Percentiles rank a stretch among this genome's conserved stretches.
phyloP scores from a whole-genome alignment of 1,284 basidiomycete genomes.

The Cerioporus squamosus region DNA sequence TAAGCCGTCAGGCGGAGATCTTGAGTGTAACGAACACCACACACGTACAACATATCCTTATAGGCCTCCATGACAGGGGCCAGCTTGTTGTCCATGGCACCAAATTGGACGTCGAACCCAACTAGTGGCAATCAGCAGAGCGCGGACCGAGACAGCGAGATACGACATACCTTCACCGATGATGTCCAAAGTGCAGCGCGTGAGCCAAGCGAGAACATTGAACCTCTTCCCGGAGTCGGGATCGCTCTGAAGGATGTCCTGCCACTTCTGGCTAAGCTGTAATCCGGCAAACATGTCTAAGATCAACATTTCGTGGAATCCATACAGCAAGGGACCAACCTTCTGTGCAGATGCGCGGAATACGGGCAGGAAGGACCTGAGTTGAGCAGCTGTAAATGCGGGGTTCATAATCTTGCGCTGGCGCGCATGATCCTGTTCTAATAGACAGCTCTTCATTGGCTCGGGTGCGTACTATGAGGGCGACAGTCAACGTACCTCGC shows the following conservation, averaged over 20 bases:
- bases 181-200: slow-evolving; percentile 49
- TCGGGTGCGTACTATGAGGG: background rate
- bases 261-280: slow-evolving; percentile 29
- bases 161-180: slow-evolving; percentile 41
- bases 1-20: no score
- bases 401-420: slow-evolving; percentile 46
- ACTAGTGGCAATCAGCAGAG: slow-evolving; percentile 32
- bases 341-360: slow-evolving; percentile 48
- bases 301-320: background rate
- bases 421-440: slow-evolving; percentile 45
- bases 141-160: background rate
- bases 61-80: slow-evolving; percentile 35
- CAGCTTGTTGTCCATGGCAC: slow-evolving; percentile 31
- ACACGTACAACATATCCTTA: slow-evolving; percentile 38
- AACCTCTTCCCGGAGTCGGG: slow-evolving; percentile 11
- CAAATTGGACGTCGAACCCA: slow-evolving; percentile 32
- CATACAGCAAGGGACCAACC: slow-evolving; percentile 30
- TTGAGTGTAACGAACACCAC: background rate
- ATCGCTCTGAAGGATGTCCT: slow-evolving; percentile 16
- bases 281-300: slow-evolving; percentile 1
- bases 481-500: slow-evolving; percentile 34
- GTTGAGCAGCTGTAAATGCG: slow-evolving; percentile 48
- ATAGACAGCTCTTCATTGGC: background rate
- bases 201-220: slow-evolving; percentile 46
- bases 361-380: slow-evolving; percentile 50